A percentile compares a stretch with the other conserved stretches of the same genome.
Conservation (phyloP, 2,329 filamentous ascomycete species). For the Aureobasidium melanogenum region DNA sequence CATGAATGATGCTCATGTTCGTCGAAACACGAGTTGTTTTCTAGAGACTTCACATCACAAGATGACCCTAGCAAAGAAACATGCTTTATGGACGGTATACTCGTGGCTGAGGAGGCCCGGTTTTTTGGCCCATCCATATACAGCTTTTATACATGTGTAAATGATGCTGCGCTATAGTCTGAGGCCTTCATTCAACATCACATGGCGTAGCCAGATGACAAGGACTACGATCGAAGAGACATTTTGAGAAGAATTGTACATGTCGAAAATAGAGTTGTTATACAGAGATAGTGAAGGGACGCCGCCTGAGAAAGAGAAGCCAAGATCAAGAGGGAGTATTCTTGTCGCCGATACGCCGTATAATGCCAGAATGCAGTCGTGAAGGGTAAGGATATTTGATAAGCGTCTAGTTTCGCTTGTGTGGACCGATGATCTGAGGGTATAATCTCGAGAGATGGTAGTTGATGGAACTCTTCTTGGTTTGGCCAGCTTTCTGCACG, state of each 20-base stretch:
- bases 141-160: neutral
- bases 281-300: neutral
- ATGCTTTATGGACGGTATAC: neutral
- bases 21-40: neutral
- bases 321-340: conserved; percentile 3
- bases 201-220: neutral
- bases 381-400: neutral
- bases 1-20: neutral
- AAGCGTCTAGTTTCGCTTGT: conserved; percentile 50
- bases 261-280: neutral
- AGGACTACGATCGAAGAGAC: neutral
- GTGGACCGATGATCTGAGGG: conserved; percentile 60
- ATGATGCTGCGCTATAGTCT: neutral
- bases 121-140: neutral
- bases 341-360: conserved; percentile 8
- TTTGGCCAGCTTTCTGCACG: conserved; percentile 44
- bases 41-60: neutral
- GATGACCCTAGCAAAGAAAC: neutral
- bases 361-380: conserved; percentile 9
- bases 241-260: neutral
- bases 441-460: conserved; percentile 77
- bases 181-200: neutral
- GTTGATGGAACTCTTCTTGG: conserved; percentile 75
- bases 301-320: conserved; percentile 4
- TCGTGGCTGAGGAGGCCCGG: neutral